Percentiles rank a stretch among this genome's conserved stretches.
These are phyloP conservation scores for Acephala macrosclerotiorum DNA, from an alignment of 2,329 filamentous ascomycete species.

Conservation along the genomic window DNA sequence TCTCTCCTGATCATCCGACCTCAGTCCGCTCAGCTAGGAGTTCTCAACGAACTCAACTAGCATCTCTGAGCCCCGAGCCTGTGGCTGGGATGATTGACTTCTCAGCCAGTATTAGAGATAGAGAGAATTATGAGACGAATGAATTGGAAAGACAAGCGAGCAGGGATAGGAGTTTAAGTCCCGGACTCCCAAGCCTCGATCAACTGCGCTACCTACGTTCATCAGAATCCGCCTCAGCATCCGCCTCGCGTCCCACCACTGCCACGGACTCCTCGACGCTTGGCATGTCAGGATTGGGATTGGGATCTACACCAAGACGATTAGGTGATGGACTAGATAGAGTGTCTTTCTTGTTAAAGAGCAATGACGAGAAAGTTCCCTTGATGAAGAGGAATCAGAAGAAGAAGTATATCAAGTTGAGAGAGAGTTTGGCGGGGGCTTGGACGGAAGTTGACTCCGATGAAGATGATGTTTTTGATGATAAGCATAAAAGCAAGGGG, in stretches of 20 bases:
- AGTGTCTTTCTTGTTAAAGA: not conserved
- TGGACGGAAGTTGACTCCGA: constrained; percentile 42
- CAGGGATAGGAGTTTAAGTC: not conserved
- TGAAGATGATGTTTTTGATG: constrained; percentile 20
- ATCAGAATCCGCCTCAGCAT: not conserved
- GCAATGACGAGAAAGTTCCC: not conserved
- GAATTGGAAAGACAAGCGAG: not conserved
- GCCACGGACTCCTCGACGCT: not conserved
- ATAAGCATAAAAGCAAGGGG: not conserved
- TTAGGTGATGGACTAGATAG: not conserved
- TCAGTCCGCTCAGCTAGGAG: not conserved
- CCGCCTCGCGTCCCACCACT: not conserved
- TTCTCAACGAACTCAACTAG: not conserved
- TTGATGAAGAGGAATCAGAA: constrained; percentile 18
- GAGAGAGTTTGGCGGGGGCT: constrained; percentile 46
- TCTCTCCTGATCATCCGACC: constrained; percentile 15
- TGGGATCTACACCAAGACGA: not conserved
- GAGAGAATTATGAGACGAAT: not conserved
- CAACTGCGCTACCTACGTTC: not conserved
- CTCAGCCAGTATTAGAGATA: not conserved
- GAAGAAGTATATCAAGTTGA: constrained; percentile 40
- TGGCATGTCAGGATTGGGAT: not conserved
- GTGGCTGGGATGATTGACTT: constrained; percentile 17
- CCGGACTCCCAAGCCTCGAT: constrained; percentile 1
- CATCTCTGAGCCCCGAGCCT: constrained; percentile 9